Base-by-base conservation (phyloP, 1,139 yeast species). In the Blastobotrys proliferans region DNA sequence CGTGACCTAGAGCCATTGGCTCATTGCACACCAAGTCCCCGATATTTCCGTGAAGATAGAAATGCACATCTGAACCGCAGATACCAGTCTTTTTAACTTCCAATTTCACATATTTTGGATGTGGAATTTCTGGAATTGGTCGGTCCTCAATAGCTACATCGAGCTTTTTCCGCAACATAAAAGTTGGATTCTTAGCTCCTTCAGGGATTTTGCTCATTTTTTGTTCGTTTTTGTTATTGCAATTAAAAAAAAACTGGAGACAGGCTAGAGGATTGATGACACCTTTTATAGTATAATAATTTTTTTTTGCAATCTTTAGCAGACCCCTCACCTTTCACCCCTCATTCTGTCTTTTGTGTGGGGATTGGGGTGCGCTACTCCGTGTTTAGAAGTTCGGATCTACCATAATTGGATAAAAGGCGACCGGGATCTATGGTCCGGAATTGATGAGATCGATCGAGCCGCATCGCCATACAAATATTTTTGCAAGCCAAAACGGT, bases 61-160 rank as follows among this genome's bases (percentile, higher is more conserved):
- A 87, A 59, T 86, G 95, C 50, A 85, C 83, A 61, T 86, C 95
- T 1, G 88, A 81, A 3, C 95, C 95, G 63, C 96, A 87, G 50
- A 87, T 81, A 40, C 96, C 96, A 0, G 95, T 87, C 53, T 74
- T 70, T 60, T 79, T 80, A 53, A 87, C 83, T 43, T 80, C 81
- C 21, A 87, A 77, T 54, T 83, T 75, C 35, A 87, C 95, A 50
- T 78, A 83, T 54, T 77, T 77, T 35, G 83, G 81, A 49, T 79
- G 80, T 8, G 60, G 58, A 50, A 83, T 67, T 53, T 67, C 66
- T 10, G 95, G 95, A 27, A 78, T 67, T 8, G 83, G 81, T 51
- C 79, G 74, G 42, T 78, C 73, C 64, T 83, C 90, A 52, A 78
- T 76, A 26, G 70, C 66, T 52, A 85, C 83, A 48, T 78, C 78